These are phyloP conservation scores for Trichoderma parareesei DNA, from an alignment of 495 filamentous ascomycete genomes.

Conservation along the genomic window DNA sequence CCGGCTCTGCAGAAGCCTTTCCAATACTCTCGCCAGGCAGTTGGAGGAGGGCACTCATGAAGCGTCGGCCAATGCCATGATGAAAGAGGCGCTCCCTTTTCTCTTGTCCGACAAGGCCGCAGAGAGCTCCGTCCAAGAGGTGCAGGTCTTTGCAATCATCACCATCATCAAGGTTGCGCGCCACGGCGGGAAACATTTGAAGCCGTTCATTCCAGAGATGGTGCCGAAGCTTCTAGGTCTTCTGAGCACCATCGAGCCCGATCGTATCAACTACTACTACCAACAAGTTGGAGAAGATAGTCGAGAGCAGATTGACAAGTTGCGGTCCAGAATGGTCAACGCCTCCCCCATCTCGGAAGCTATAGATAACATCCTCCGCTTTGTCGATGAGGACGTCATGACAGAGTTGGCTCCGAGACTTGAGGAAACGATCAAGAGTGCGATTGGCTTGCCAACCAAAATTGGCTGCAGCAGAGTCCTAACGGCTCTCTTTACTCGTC, in stretches of 20 bases:
- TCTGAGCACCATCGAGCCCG: constrained; percentile 77
- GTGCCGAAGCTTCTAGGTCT: constrained; percentile 72
- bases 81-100: constrained; percentile 80
- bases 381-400: constrained; percentile 71
- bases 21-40: constrained; percentile 70
- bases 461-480: constrained; percentile 81
- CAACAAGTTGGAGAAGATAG: constrained; percentile 83
- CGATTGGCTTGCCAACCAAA: constrained; percentile 86
- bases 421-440: constrained; percentile 70
- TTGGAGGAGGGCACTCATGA: constrained; percentile 74
- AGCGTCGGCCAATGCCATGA: constrained; percentile 63
- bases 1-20: constrained; percentile 72
- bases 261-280: constrained; percentile 84
- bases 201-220: constrained; percentile 72
- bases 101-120: constrained; percentile 81
- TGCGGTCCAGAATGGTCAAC: constrained; percentile 68
- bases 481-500: constrained; percentile 75
- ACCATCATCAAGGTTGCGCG: constrained; percentile 85
- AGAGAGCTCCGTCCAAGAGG: constrained; percentile 78
- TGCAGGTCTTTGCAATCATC: constrained; percentile 62
- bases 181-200: constrained; percentile 63
- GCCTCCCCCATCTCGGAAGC: constrained; percentile 89
- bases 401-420: constrained; percentile 60
- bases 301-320: constrained; percentile 76
- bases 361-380: constrained; percentile 80